Base-by-base conservation (phyloP, 106 monocot species). In the Acorus gramineus region DNA sequence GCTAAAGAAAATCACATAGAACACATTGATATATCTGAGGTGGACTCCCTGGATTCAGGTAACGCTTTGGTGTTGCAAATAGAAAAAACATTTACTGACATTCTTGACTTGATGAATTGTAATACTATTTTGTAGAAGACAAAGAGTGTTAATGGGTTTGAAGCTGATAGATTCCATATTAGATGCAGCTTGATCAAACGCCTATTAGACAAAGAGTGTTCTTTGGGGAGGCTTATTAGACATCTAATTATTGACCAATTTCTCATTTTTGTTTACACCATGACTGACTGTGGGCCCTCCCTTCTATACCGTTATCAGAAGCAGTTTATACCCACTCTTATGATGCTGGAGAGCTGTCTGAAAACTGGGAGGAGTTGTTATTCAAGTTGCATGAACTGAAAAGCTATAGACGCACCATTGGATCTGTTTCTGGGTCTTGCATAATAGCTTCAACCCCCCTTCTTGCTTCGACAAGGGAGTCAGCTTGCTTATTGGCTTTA, bases 331-430 rank as follows among this genome's bases (percentile, higher is more conserved):
- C n/a, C 10, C 52, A 68, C 51, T 14, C 42, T 14, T 46, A 53
- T 14, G 65, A 13, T 47, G 64, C 42, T 67, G 52, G 71, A 55
- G 9, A 66, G 74, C 65, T 69, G n/a, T 78, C 87, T 59, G 81
- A 91, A 59, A 55, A 79, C 14, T 88, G 80, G 71, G 87, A 98
- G 47, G 77, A 83, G 13, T 42, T 83, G 47, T 53, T 77, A n/a
- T 60, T 72, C 43, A 74, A 91, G 65, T 55, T 91, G 48, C 85
- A 87, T 77, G 95, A 87, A 52, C 87, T 80, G 73, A 96, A 66
- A 77, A 85, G 82, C 65, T 88, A 91, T 72, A 73, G 96, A 66
- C 57, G 91, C 60, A 98, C 76, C 59, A 77, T 98, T 57, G 96
- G 91, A 72, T 98, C 96, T 64, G 71, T 98, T 52, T 74, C 69